These are phyloP conservation scores for Lojkania enalia DNA, from an alignment of 2,329 filamentous ascomycete genomes.

Conservation along the genomic window DNA sequence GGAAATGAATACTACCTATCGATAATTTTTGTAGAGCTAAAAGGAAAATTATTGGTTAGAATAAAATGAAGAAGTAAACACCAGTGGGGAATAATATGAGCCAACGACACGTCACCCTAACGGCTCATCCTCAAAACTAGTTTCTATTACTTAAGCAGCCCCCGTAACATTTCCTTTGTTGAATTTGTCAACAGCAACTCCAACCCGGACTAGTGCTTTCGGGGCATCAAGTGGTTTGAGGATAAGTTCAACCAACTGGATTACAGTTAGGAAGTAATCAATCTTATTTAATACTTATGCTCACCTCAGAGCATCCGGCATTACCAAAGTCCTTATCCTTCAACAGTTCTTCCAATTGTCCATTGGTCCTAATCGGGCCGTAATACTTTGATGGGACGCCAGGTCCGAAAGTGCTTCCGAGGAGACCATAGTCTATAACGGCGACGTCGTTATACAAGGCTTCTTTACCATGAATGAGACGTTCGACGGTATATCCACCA, in stretches of 20 bases:
- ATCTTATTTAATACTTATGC: neutral
- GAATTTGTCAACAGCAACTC: slow-evolving; percentile 18
- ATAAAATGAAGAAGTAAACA: no score
- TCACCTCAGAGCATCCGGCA: neutral
- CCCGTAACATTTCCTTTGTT: no score
- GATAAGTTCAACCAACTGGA: slow-evolving; percentile 22
- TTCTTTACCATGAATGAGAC: slow-evolving; percentile 36
- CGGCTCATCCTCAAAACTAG: no score
- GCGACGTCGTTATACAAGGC: slow-evolving; percentile 13
- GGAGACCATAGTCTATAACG: slow-evolving; percentile 9
- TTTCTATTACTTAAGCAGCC: no score
- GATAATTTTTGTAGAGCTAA: no score
- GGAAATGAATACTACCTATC: no score
- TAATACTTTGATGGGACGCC: slow-evolving; percentile 10
- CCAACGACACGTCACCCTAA: no score
- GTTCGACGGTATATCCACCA: slow-evolving; percentile 43
- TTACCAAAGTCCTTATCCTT: slow-evolving; percentile 4
- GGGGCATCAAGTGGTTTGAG: slow-evolving; percentile 23
- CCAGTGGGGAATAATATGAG: no score
- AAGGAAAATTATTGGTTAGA: no score
- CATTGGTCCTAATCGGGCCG: slow-evolving; percentile 19
- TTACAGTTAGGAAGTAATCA: neutral
- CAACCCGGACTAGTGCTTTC: slow-evolving; percentile 11
- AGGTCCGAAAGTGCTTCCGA: slow-evolving; percentile 12
- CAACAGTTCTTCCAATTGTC: slow-evolving; percentile 13